Evolutionary conservation across 441 rosid species (phyloP).

Genomic region (Arabidopsis hybrid): DNA sequence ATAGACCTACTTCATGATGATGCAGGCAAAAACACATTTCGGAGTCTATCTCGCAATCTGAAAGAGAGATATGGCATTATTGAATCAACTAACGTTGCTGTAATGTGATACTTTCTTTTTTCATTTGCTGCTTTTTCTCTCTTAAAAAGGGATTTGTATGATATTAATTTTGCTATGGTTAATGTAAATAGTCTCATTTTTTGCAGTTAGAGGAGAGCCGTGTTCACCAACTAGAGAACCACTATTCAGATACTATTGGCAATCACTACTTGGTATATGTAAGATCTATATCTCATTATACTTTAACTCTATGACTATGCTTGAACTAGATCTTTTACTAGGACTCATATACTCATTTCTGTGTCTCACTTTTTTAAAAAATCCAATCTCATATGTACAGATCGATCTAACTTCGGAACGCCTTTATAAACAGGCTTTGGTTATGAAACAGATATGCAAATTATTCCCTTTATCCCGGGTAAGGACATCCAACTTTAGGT

Average conservation of each 20-base stretch:
- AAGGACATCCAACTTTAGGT: conserved; percentile 38
- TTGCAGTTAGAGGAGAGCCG: conserved; percentile 76
- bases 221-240: conserved; percentile 66
- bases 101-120: conserved; percentile 38
- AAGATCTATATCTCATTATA: conserved; percentile 41
- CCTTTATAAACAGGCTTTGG: conserved; percentile 87
- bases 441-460: conserved; percentile 86
- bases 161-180: background rate
- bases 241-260: conserved; percentile 74
- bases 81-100: conserved; percentile 68
- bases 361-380: background rate
- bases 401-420: conserved; percentile 88
- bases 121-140: background rate
- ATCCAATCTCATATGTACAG: conserved; percentile 46
- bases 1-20: conserved; percentile 26
- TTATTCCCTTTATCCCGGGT: conserved; percentile 88
- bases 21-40: conserved; percentile 68
- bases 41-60: conserved; percentile 59
- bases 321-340: conserved; percentile 4
- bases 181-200: conserved; percentile 33
- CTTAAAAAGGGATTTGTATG: background rate
- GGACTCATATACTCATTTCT: conserved; percentile 3
- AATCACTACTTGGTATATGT: conserved; percentile 84
- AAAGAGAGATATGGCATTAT: conserved; percentile 66
- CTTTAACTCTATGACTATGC: conserved; percentile 7